Evolutionary conservation across 2,329 filamentous ascomycete genomes (phyloP).

Genomic region (Hypoxylon sp.): DNA sequence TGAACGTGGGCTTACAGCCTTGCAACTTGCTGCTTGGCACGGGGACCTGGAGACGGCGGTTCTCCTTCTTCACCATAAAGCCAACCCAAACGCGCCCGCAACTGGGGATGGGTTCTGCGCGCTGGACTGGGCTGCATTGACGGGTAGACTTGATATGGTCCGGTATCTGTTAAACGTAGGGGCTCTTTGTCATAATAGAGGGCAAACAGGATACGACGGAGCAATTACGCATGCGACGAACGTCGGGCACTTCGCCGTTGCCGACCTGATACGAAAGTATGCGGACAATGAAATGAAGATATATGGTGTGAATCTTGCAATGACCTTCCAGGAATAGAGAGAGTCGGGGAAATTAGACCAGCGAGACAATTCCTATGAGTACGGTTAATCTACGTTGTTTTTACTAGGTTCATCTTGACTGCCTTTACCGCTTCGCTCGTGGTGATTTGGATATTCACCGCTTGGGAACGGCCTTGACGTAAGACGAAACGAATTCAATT

Average conservation of each 20-base stretch:
- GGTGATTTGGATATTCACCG: too few relatives aligned
- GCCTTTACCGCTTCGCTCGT: too few relatives aligned
- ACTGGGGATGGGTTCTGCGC: neutral
- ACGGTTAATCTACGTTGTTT: neutral
- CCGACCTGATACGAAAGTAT: slow-evolving; percentile 20
- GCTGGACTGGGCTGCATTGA: slow-evolving; percentile 12
- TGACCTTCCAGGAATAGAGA: slow-evolving; percentile 15
- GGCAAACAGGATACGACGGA: slow-evolving; percentile 38
- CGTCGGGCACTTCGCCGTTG: neutral
- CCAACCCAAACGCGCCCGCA: slow-evolving; percentile 30
- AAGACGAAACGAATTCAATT: too few relatives aligned
- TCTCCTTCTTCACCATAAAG: slow-evolving; percentile 36
- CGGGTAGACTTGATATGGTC: slow-evolving; percentile 38
- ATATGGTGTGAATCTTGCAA: slow-evolving; percentile 19
- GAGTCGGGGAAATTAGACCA: neutral
- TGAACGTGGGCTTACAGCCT: slow-evolving; percentile 12
- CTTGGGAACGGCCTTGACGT: neutral
- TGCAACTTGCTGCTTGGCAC: slow-evolving; percentile 18
- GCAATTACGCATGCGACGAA: slow-evolving; percentile 17
- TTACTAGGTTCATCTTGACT: neutral
- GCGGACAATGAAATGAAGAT: neutral
- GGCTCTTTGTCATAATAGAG: slow-evolving; percentile 30
- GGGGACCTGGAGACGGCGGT: slow-evolving; percentile 37
- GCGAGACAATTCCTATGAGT: neutral
- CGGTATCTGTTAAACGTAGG: slow-evolving; percentile 39